Evolutionary conservation across 257 asterid species (phyloP).

Genomic region (Cruciata laevipes): DNA sequence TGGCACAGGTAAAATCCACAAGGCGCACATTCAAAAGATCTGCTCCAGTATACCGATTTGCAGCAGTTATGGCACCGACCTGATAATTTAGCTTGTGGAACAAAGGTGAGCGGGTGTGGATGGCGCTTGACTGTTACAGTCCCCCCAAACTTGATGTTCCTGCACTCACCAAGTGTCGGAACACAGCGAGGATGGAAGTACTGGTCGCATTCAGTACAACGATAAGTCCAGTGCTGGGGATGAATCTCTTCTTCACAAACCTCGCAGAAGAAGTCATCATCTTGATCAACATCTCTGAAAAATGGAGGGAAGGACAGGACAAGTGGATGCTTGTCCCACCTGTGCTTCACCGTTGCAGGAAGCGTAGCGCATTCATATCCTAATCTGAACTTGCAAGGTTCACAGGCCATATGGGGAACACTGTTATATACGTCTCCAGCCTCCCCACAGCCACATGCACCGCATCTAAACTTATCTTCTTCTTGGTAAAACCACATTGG

Average conservation of each 20-base stretch:
- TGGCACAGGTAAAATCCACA: not conserved
- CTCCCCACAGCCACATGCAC: not conserved
- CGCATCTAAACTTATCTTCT: not conserved
- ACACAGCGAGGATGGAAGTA: not conserved
- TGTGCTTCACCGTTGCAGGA: not conserved
- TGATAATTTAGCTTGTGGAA: not conserved
- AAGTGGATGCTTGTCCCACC: not conserved
- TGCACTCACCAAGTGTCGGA: not conserved
- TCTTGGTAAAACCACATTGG: too few relatives aligned
- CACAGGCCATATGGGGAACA: not conserved
- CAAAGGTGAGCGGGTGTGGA: not conserved
- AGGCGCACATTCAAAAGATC: not conserved
- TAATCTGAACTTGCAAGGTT: not conserved
- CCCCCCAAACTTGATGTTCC: not conserved
- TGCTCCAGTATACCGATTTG: not conserved
- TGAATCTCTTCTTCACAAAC: conserved; percentile 10
- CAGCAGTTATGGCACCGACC: not conserved
- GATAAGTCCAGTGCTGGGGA: not conserved
- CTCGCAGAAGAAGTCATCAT: conserved; percentile 2
- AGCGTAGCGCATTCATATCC: conserved; percentile 1
- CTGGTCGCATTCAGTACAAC: conserved; percentile 1
- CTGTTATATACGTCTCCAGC: too few relatives aligned
- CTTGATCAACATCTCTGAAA: not conserved
- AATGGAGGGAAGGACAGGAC: not conserved
- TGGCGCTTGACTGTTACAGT: not conserved